Evolutionary conservation across 2,329 filamentous ascomycete genomes (phyloP), one percentile per base, ranked within the genome.

Genomic region (Emmonsia crescens): DNA sequence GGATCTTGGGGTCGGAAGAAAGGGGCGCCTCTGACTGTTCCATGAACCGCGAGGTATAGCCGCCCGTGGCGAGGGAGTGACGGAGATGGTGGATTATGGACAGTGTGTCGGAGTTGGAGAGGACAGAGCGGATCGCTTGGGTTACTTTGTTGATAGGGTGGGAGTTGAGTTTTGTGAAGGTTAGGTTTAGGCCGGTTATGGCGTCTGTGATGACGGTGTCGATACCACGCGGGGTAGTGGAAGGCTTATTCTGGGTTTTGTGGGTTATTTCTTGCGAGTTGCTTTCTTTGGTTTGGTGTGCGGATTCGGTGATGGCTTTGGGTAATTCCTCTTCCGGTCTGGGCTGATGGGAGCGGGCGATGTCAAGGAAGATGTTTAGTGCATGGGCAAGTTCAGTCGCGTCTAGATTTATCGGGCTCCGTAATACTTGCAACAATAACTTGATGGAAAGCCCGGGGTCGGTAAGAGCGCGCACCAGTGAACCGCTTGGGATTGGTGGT

Each of bases 41-140:
- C 59, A 71, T 74, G 69, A 76, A 74, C n/a, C 73, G 74, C 24
- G 75, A 74, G 38, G 75, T 76, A 66, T 75, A 72, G 40, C 75
- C 75, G 52, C 74, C 74, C 21, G 74, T 76, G 31, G 75, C 75
- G 57, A 77, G 75, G 60, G 71, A 73, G 66, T 77, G 72, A 59
- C 76, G 76, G 59, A 77, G 75, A 60, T 77, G 76, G 63, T 77
- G 72, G 58, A 76, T 69, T 63, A 74, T 73, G 52, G 72, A 74
- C 58, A 76, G 68, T 51, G 75, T 70, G 49, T 77, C 74, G 29
- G 72, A 69, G 59, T 74, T 71, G 16, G 74, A 72, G 42, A 77
- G 71, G 49, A 68, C 70, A 44, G 74, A 73, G 63, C 74, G 74
- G 55, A 77, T 68, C 57, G 74, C 68, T 40, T 68, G 64, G n/a